Base-by-base conservation (phyloP, 208 protist species). In the Endotrypanum monterogeii region DNA sequence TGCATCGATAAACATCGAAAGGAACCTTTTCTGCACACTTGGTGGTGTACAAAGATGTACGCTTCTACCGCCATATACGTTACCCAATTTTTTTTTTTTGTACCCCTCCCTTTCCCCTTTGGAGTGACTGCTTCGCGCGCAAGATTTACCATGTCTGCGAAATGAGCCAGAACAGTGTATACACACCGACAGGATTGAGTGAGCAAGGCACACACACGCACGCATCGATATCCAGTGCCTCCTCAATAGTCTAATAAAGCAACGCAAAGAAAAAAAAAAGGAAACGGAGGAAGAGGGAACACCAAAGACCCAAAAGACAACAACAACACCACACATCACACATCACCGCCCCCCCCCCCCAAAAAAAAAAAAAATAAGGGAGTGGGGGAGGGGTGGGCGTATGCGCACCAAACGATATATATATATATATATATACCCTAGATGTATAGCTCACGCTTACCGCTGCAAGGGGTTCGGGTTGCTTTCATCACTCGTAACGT, bases 401-500 rank as follows among this genome's bases (percentile, higher is more conserved):
- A n/a, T n/a, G n/a, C n/a, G n/a, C n/a, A n/a, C n/a, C n/a, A n/a
- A n/a, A n/a, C n/a, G n/a, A n/a, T 12, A 46, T 46, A 46, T 46
- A 46, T 9, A 46, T 46, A 46, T 46, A 46, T 46, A 46, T 9
- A 46, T 46, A 3, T 46, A 12, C 41, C 41, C 41, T 51, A 5
- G 46, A 60, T 54, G 44, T 44, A 7, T 67, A 51, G 1, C 30
- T 61, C 44, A 12, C 50, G 35, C 58, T 57, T 74, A 76, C n/a
- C 37, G 28, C 16, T 50, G 50, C 58, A 85, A 60, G 1, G 84
- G 84, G 55, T 88, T 88, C 23, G 48, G 57, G 16, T 62, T 71
- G 5, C 84, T 65, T 28, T 81, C 57, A 35, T 80, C 62, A 56
- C 63, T 74, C 48, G 35, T 41, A 18, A 23, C 30, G 69, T 80